phyloP scores from a whole-genome alignment of 805 yeast species.

The Candida pseudoglaebosa region DNA sequence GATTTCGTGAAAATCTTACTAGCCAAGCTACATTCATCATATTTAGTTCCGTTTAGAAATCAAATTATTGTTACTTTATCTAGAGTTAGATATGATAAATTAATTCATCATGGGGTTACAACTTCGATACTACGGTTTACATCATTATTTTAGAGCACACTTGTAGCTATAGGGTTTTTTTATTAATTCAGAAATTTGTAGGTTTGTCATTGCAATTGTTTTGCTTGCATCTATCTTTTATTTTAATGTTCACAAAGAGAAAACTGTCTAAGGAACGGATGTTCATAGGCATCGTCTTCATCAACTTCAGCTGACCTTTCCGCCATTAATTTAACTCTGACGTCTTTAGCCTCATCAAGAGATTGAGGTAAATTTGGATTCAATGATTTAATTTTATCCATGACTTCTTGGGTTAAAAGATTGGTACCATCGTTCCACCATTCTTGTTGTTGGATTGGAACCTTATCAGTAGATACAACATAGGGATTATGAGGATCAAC shows the following conservation, averaged over 20 bases:
- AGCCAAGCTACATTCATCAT: too few species aligned
- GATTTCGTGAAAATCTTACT: too few species aligned
- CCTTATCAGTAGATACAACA: slow-evolving; percentile 25
- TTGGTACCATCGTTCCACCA: slow-evolving; percentile 24
- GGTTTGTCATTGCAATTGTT: too few species aligned
- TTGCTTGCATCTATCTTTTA: too few species aligned
- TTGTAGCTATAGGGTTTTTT: too few species aligned
- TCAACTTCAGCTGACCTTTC: slow-evolving; percentile 20
- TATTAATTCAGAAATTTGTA: too few species aligned
- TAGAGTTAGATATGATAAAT: too few species aligned
- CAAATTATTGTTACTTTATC: too few species aligned
- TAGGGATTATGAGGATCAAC: slow-evolving; percentile 31
- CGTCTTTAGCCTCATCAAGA: slow-evolving; percentile 21
- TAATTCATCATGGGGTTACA: too few species aligned
- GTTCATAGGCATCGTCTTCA: slow-evolving; percentile 12
- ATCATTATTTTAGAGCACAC: too few species aligned
- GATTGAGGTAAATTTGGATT: slow-evolving; percentile 15
- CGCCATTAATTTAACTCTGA: slow-evolving; percentile 26
- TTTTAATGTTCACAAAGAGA: slow-evolving; percentile 35
- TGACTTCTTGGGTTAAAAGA: slow-evolving; percentile 3
- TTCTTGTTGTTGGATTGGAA: slow-evolving; percentile 35
- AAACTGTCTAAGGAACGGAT: slow-evolving; percentile 18
- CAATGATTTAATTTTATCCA: slow-evolving; percentile 7
- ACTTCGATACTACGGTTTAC: too few species aligned
- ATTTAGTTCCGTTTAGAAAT: too few species aligned